These are phyloP conservation scores for Mortierella sp. DNA, from an alignment of 371 early-diverging fungal species.

Conservation along the genomic window DNA sequence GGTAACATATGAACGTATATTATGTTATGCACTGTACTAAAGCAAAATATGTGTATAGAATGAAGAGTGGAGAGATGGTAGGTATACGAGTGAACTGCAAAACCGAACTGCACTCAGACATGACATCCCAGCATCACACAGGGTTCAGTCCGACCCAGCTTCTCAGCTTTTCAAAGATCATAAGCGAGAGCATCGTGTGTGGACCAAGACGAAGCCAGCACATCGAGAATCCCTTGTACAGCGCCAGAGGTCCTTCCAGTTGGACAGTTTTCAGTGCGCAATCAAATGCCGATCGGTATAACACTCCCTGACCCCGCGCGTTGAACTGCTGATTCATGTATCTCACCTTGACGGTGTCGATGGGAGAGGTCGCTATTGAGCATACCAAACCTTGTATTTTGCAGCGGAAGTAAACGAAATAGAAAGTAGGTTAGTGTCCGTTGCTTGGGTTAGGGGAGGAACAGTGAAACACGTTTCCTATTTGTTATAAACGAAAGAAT, in stretches of 20 bases:
- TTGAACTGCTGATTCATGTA: constrained; percentile 62
- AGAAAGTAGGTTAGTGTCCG: too few relatives aligned
- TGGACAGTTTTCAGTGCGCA: constrained; percentile 51
- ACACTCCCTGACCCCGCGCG: constrained; percentile 26
- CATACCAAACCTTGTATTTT: constrained; percentile 50
- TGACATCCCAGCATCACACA: constrained; percentile 5
- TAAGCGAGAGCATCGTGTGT: constrained; percentile 58
- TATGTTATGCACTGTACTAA: too few relatives aligned
- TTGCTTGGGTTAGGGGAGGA: too few relatives aligned
- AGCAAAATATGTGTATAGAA: too few relatives aligned
- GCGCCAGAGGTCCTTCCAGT: constrained; percentile 52
- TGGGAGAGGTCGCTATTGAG: constrained; percentile 58
- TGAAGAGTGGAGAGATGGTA: too few relatives aligned
- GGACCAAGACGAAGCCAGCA: constrained; percentile 60
- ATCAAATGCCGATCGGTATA: constrained; percentile 45
- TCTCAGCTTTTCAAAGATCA: constrained; percentile 57
- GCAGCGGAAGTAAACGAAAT: not conserved
- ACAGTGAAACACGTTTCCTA: too few relatives aligned
- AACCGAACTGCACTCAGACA: too few relatives aligned
- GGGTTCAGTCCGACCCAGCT: constrained; percentile 56
- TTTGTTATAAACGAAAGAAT: constrained; percentile 29
- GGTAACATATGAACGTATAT: too few relatives aligned
- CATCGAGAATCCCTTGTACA: constrained; percentile 59
- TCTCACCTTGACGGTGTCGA: constrained; percentile 62
- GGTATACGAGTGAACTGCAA: too few relatives aligned